These are phyloP conservation scores for Lichtheimia hyalospora DNA, from an alignment of 371 early-diverging fungal species.

Conservation along the genomic window DNA sequence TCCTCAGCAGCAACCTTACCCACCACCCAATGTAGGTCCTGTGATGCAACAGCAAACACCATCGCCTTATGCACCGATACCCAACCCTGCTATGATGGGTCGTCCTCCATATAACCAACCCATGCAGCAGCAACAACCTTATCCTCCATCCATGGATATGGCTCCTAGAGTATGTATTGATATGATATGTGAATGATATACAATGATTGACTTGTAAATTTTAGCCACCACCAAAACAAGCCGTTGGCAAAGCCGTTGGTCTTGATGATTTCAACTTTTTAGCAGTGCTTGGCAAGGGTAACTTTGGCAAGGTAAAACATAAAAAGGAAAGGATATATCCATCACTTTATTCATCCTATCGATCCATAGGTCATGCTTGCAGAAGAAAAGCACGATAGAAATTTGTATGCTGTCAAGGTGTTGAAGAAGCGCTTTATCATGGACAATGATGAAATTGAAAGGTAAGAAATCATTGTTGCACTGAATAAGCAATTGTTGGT, in stretches of 20 bases:
- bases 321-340: background rate
- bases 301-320: slow-evolving; percentile 98
- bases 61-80: slow-evolving; percentile 19
- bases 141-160: slow-evolving; percentile 8
- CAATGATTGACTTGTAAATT: background rate
- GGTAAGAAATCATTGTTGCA: slow-evolving; percentile 21
- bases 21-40: slow-evolving; percentile 8
- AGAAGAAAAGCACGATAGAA: slow-evolving; percentile 81
- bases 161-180: slow-evolving; percentile 15
- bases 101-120: slow-evolving; percentile 8
- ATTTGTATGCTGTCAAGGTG: slow-evolving; percentile 96
- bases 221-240: slow-evolving; percentile 21
- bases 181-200: background rate
- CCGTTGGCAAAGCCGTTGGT: slow-evolving; percentile 28
- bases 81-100: slow-evolving; percentile 18
- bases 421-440: slow-evolving; percentile 96
- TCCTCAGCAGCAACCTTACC: slow-evolving; percentile 23
- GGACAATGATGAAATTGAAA: slow-evolving; percentile 92
- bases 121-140: slow-evolving; percentile 10
- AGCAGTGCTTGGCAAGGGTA: slow-evolving; percentile 96
- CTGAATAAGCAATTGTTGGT: background rate
- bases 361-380: slow-evolving; percentile 86
- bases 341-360: background rate
- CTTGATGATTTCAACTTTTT: slow-evolving; percentile 89
- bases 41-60: slow-evolving; percentile 11